phyloP scores from a whole-genome alignment of 345 rosid species.

The Alliaria petiolata region DNA sequence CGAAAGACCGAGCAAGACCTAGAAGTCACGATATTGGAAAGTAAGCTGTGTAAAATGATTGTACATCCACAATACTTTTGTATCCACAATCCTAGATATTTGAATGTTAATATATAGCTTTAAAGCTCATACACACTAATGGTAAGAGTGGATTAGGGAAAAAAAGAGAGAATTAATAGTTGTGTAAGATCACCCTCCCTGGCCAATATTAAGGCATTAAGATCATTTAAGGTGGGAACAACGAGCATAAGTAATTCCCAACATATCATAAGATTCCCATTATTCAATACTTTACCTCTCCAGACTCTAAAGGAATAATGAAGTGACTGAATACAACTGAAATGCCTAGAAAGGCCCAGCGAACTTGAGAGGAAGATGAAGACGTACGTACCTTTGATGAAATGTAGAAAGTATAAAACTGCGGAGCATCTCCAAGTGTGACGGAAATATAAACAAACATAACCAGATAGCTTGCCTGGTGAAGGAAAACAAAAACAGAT shows the following conservation, averaged over 20 bases:
- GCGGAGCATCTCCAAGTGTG: conserved; percentile 75
- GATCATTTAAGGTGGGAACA: not conserved
- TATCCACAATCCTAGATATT: not conserved
- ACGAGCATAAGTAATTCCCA: conserved; percentile 6
- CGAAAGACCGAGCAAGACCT: conserved; percentile 91
- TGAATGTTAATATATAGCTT: conserved; percentile 17
- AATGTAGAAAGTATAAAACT: conserved; percentile 55
- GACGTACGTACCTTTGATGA: conserved; percentile 69
- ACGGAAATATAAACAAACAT: conserved; percentile 92
- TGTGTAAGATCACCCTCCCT: conserved; percentile 6
- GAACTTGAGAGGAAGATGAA: conserved; percentile 12
- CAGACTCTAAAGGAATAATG: not conserved
- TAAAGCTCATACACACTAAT: not conserved
- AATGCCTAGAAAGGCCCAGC: conserved; percentile 10
- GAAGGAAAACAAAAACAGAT: conserved; percentile 9
- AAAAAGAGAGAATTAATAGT: not conserved
- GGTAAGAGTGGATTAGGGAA: not conserved
- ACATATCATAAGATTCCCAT: conserved; percentile 14
- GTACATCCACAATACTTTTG: conserved; percentile 4
- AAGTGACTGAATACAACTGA: conserved; percentile 12
- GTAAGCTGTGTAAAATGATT: conserved; percentile 14
- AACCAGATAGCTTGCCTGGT: conserved; percentile 88
- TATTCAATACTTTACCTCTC: not conserved
- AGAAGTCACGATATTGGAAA: conserved; percentile 17
- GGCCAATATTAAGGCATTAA: conserved; percentile 14